A percentile compares a stretch with the other conserved stretches of the same genome.
phyloP scores from a whole-genome alignment of 805 yeast species.

The Isabelozyma heimii region DNA sequence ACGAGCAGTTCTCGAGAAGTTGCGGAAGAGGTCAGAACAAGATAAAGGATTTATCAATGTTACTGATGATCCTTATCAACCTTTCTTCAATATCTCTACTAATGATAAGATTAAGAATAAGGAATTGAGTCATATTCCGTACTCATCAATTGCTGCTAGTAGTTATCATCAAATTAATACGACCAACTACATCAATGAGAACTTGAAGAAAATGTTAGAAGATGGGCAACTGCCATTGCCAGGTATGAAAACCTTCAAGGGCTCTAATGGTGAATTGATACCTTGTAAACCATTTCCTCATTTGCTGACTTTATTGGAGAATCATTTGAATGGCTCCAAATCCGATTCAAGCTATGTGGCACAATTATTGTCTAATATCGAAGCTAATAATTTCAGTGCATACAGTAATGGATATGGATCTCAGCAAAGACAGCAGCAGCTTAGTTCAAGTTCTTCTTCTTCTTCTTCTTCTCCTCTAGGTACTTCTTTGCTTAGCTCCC shows the following conservation, averaged over 20 bases:
- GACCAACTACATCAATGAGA: conserved; percentile 49
- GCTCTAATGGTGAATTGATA: conserved; percentile 49
- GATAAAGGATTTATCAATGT: conserved; percentile 78
- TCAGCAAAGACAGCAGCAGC: conserved; percentile 12
- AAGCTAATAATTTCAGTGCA: conserved; percentile 36
- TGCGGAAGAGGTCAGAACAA: conserved; percentile 66
- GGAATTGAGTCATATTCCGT: conserved; percentile 68
- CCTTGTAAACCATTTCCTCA: conserved; percentile 49
- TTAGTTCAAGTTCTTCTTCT: not conserved
- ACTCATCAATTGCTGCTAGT: conserved; percentile 70
- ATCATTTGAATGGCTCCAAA: conserved; percentile 20
- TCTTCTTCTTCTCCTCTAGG: no score
- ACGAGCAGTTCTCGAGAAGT: conserved; percentile 81
- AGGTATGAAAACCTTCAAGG: conserved; percentile 44
- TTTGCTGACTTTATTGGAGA: conserved; percentile 37
- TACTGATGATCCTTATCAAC: conserved; percentile 84
- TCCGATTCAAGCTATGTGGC: conserved; percentile 33
- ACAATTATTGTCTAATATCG: conserved; percentile 37
- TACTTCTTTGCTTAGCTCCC: conserved; percentile 1
- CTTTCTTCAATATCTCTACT: conserved; percentile 66
- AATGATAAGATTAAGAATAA: conserved; percentile 44
- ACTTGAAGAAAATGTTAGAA: conserved; percentile 38
- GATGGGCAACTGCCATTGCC: conserved; percentile 46
- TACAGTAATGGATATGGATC: conserved; percentile 36
- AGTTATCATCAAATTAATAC: conserved; percentile 64